Percentiles rank a stretch among this genome's conserved stretches.
Conservation (phyloP, 257 asterid species). For the Petunia axillaris region DNA sequence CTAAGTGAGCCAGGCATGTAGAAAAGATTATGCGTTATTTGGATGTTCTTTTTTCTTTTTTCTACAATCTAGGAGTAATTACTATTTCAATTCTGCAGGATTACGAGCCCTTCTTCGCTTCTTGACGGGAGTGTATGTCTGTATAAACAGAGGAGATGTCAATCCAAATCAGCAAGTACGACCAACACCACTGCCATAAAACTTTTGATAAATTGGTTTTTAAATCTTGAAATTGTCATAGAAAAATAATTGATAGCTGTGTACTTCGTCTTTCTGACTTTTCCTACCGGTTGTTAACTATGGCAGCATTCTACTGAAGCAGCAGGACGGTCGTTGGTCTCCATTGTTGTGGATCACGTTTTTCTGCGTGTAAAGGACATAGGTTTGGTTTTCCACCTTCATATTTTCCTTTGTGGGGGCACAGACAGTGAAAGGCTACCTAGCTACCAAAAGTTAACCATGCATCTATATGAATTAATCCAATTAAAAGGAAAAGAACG, state of each 20-base stretch:
- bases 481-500: neutral
- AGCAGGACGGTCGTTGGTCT: slow-evolving; percentile 93
- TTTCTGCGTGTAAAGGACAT: slow-evolving; percentile 92
- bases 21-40: slow-evolving; percentile 26
- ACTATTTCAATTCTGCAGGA: slow-evolving; percentile 51
- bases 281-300: neutral
- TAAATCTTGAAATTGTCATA: neutral
- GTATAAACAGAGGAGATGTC: slow-evolving; percentile 95
- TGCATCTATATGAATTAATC: slow-evolving; percentile 15
- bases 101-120: slow-evolving; percentile 97
- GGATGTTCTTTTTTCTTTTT: slow-evolving; percentile 22
- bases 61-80: slow-evolving; percentile 26
- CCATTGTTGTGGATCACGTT: slow-evolving; percentile 85
- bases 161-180: slow-evolving; percentile 79
- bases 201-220: neutral
- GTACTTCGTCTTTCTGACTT: slow-evolving; percentile 21
- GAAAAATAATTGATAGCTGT: neutral
- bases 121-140: slow-evolving; percentile 85
- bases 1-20: slow-evolving; percentile 97
- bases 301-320: slow-evolving; percentile 85
- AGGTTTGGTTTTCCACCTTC: slow-evolving; percentile 59
- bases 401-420: slow-evolving; percentile 13
- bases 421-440: neutral
- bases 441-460: slow-evolving; percentile 9
- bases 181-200: slow-evolving; percentile 23